Conservation (phyloP, 441 rosid genomes). For the Corymbia calophylla region DNA sequence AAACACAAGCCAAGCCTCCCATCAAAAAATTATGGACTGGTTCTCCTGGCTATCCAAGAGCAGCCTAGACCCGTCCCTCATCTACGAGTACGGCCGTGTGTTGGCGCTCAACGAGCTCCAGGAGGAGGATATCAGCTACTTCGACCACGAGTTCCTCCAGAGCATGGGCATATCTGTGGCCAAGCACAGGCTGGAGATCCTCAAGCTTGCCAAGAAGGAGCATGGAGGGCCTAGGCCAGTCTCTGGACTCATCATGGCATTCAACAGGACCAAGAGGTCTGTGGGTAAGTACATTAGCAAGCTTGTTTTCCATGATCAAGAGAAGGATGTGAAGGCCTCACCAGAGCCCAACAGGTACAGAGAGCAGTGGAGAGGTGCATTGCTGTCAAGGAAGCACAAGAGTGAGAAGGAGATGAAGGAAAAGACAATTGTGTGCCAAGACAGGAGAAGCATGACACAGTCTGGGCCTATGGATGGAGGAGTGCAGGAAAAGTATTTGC, state of each 20-base stretch:
- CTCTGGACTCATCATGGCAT: constrained; percentile 32
- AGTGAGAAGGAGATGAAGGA: constrained; percentile 12
- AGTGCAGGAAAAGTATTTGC: constrained; percentile 35
- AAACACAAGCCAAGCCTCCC: not conserved
- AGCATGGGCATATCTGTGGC: constrained; percentile 67
- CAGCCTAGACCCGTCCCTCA: constrained; percentile 50
- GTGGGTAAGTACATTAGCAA: constrained; percentile 30
- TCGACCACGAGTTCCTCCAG: constrained; percentile 67
- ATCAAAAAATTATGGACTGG: constrained; percentile 51
- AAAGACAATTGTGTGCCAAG: constrained; percentile 13
- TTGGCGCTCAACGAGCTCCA: constrained; percentile 55
- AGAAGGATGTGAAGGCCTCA: constrained; percentile 15
- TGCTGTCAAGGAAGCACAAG: constrained; percentile 21
- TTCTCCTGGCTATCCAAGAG: constrained; percentile 68
- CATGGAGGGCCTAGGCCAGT: constrained; percentile 5
- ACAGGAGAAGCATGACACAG: constrained; percentile 32
- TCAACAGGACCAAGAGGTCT: constrained; percentile 35
- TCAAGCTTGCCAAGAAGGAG: constrained; percentile 58
- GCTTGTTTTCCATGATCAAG: constrained; percentile 28
- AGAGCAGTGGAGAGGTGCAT: constrained; percentile 16
- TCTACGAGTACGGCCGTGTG: constrained; percentile 55
- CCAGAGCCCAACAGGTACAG: constrained; percentile 14
- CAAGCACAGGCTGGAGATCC: constrained; percentile 70
- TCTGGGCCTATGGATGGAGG: constrained; percentile 70
- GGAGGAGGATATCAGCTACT: constrained; percentile 46